Evolutionary conservation across 495 filamentous ascomycete species (phyloP).

Genomic region (Chaetomidium leptoderma): DNA sequence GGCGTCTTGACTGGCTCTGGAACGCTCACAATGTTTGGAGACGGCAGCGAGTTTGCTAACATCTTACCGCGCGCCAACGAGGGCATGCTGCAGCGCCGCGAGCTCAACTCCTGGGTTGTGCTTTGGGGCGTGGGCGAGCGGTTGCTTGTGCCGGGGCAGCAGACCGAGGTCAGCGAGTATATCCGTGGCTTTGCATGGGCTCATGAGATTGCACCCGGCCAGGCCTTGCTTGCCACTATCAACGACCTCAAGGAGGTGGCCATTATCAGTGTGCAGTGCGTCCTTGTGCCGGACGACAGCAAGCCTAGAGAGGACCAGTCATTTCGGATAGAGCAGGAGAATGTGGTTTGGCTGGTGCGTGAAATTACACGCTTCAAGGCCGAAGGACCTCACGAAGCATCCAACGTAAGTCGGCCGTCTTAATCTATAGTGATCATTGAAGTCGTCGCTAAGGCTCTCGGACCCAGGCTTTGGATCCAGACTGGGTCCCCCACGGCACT

Average conservation of each 20-base stretch:
- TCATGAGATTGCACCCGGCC: constrained; percentile 33
- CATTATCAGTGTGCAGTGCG: constrained; percentile 40
- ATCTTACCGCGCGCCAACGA: constrained; percentile 27
- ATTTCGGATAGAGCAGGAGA: constrained; percentile 18
- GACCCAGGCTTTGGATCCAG: constrained; percentile 35
- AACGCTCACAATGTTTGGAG: constrained; percentile 42
- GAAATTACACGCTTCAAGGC: constrained; percentile 42
- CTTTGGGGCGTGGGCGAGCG: constrained; percentile 48
- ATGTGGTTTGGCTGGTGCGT: constrained; percentile 37
- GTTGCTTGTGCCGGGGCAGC: constrained; percentile 40
- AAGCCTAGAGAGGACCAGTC: constrained; percentile 9
- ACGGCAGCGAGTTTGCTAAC: constrained; percentile 31
- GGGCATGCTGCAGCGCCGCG: constrained; percentile 28
- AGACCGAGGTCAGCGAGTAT: constrained; percentile 36
- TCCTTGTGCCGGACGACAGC: constrained; percentile 10
- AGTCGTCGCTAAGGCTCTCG: neutral
- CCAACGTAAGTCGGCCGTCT: constrained; percentile 27
- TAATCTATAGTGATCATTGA: neutral
- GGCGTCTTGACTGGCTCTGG: constrained; percentile 41
- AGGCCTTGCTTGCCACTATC: constrained; percentile 40
- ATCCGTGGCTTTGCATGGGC: constrained; percentile 46
- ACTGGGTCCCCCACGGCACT: constrained; percentile 38
- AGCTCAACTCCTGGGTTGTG: constrained; percentile 33
- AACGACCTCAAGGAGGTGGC: constrained; percentile 43
- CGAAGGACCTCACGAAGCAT: constrained; percentile 38